phyloP scores from a whole-genome alignment of 345 rosid genomes.

The Nasturtium officinale region DNA sequence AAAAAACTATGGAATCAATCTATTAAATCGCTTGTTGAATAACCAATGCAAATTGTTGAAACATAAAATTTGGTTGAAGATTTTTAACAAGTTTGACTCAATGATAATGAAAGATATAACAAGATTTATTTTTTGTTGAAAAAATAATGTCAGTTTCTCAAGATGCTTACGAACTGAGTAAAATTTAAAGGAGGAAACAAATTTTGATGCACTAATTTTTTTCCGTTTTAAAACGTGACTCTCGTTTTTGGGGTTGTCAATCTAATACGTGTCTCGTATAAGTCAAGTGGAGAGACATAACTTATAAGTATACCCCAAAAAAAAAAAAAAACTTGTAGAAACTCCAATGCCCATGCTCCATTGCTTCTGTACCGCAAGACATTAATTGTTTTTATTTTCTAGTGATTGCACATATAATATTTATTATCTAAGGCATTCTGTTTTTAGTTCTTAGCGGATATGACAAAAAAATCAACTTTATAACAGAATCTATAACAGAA shows the following conservation, averaged over 20 bases:
- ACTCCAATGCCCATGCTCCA: conserved; percentile 24
- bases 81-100: not conserved
- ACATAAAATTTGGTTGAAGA: not conserved
- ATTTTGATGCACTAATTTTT: not conserved
- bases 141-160: not conserved
- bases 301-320: not conserved
- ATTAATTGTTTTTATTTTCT: not conserved
- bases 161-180: not conserved
- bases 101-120: too few species aligned
- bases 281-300: conserved; percentile 29
- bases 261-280: not conserved
- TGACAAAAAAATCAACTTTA: conserved; percentile 16
- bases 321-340: not conserved
- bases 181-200: too few species aligned
- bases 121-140: too few species aligned
- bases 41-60: not conserved
- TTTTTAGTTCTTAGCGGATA: not conserved
- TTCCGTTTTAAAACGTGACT: not conserved
- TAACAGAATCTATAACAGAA: conserved; percentile 35
- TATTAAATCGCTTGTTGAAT: not conserved
- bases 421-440: not conserved
- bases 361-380: conserved; percentile 7
- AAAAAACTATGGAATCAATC: not conserved
- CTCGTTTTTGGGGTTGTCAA: not conserved
- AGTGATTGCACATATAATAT: not conserved